Percentiles rank a stretch among this genome's conserved stretches.
Conservation (phyloP, 306 rosid species). For the Oemleria cerasiformis region DNA sequence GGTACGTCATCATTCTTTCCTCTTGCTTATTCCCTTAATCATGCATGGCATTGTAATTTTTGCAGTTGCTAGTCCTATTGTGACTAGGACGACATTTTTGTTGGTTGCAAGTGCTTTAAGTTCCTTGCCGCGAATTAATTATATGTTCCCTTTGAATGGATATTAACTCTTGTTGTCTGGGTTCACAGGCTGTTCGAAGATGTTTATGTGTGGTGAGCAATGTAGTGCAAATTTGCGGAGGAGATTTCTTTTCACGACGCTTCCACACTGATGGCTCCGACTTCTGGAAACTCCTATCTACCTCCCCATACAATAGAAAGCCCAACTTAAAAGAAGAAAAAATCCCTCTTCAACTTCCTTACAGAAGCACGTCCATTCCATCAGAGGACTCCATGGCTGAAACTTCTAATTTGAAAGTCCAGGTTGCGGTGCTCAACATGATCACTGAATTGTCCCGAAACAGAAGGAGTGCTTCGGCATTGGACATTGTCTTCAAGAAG, state of each 20-base stretch:
- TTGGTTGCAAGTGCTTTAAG: not conserved
- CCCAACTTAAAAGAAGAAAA: conserved; percentile 47
- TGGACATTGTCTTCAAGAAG: conserved; percentile 75
- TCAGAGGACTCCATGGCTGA: conserved; percentile 68
- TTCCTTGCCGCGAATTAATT: not conserved
- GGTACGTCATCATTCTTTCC: conserved; percentile 46
- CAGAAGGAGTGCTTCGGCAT: conserved; percentile 56
- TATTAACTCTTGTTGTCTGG: not conserved
- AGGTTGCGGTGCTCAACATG: conserved; percentile 79
- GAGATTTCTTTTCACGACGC: conserved; percentile 87
- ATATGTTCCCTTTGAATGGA: conserved; percentile 11
- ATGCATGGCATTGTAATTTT: not conserved
- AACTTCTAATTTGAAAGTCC: conserved; percentile 74
- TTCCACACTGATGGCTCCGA: conserved; percentile 67
- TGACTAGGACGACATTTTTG: not conserved
- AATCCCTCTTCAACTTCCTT: conserved; percentile 70
- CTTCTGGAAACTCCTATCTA: conserved; percentile 76
- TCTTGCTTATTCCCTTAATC: conserved; percentile 11
- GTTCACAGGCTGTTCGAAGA: conserved; percentile 63
- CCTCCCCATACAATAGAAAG: conserved; percentile 60
- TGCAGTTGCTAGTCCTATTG: not conserved
- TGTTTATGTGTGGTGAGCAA: conserved; percentile 59
- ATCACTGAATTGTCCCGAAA: conserved; percentile 65
- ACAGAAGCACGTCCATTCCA: conserved; percentile 46
- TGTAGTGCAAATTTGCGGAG: conserved; percentile 66